These are phyloP conservation scores for Meyerozyma elateridarum DNA, from an alignment of 1,139 yeast genomes.

Conservation along the genomic window DNA sequence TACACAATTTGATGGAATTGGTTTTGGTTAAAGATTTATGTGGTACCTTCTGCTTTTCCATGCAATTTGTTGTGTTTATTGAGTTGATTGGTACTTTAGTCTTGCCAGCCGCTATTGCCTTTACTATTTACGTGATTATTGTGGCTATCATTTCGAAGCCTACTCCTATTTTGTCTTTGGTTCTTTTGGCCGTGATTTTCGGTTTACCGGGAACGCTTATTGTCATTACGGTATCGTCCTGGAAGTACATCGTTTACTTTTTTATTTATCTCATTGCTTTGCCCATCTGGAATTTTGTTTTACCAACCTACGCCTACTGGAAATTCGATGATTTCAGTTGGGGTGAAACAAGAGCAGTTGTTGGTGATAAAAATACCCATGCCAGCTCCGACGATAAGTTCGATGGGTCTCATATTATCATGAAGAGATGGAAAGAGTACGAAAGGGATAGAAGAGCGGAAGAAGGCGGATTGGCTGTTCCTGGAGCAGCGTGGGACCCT, in stretches of 20 bases:
- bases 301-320: constrained; percentile 91
- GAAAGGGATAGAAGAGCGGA: constrained; percentile 58
- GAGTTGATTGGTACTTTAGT: constrained; percentile 90
- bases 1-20: constrained; percentile 90
- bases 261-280: constrained; percentile 72
- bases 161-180: constrained; percentile 76
- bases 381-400: constrained; percentile 68
- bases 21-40: constrained; percentile 85
- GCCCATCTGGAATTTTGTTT: constrained; percentile 91
- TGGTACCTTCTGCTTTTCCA: constrained; percentile 95
- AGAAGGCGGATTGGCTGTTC: constrained; percentile 30
- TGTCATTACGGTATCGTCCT: constrained; percentile 80
- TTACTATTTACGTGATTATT: constrained; percentile 78
- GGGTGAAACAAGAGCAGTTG: constrained; percentile 94
- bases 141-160: constrained; percentile 75
- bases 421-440: constrained; percentile 94
- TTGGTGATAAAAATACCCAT: constrained; percentile 65
- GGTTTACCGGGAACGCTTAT: constrained; percentile 89
- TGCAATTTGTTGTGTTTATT: constrained; percentile 89
- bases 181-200: constrained; percentile 73
- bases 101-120: constrained; percentile 85
- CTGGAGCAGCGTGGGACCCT: constrained; percentile 50
- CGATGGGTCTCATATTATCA: constrained; percentile 79
- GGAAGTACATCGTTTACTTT: constrained; percentile 79
- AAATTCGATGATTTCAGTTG: constrained; percentile 96